A percentile compares a stretch with the other conserved stretches of the same genome.
Evolutionary conservation across 495 filamentous ascomycete species (phyloP).

Genomic region (Penicillium cinerascens): DNA sequence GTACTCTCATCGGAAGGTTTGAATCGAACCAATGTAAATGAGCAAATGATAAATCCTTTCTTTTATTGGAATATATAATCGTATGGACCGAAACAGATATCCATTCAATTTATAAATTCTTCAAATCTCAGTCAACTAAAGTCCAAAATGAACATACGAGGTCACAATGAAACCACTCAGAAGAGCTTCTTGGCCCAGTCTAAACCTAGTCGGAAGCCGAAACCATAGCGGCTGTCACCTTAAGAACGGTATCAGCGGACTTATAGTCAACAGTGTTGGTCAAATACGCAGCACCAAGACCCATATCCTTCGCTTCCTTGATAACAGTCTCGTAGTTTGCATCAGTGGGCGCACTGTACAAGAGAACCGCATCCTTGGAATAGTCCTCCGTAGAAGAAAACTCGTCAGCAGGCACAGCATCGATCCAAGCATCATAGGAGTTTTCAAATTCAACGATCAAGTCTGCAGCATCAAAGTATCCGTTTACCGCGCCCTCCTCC

Average conservation of each 20-base stretch:
- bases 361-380: slow-evolving; percentile 15
- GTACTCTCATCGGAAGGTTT: too few species aligned
- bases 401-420: slow-evolving; percentile 1
- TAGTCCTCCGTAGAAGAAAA: slow-evolving; percentile 7
- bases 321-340: slow-evolving; percentile 11
- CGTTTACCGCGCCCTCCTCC: neutral
- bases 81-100: too few species aligned
- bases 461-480: slow-evolving; percentile 17
- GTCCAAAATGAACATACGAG: too few species aligned
- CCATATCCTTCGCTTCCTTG: slow-evolving; percentile 12
- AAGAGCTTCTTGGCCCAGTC: neutral
- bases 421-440: slow-evolving; percentile 14
- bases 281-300: slow-evolving; percentile 23
- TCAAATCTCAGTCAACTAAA: too few species aligned
- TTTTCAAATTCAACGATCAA: slow-evolving; percentile 25
- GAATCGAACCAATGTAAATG: too few species aligned
- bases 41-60: too few species aligned
- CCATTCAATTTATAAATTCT: too few species aligned
- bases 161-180: neutral
- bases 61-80: too few species aligned
- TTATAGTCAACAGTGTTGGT: slow-evolving; percentile 15
- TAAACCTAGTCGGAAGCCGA: too few species aligned
- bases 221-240: slow-evolving; percentile 13
- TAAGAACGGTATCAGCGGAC: slow-evolving; percentile 5
- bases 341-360: slow-evolving; percentile 13